Conservation (phyloP, 768 basidiomycete genomes). For the Phallus indusiatus region DNA sequence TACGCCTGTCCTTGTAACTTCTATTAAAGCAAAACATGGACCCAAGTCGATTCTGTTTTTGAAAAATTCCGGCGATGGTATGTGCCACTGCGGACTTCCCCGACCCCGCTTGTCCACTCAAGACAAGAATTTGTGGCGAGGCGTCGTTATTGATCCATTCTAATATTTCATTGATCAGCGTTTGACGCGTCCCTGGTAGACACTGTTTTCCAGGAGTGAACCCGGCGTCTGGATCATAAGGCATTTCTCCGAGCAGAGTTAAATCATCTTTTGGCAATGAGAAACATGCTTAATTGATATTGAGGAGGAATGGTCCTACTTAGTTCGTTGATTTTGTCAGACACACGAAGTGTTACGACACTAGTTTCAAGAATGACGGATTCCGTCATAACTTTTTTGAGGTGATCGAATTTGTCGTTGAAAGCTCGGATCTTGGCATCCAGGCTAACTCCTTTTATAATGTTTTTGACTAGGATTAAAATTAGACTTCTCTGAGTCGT, state of each 20-base stretch:
- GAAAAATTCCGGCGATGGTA: constrained; percentile 18
- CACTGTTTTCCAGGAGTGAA: neutral
- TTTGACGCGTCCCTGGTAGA: constrained; percentile 14
- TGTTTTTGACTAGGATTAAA: neutral
- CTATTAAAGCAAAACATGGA: constrained; percentile 19
- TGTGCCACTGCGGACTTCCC: constrained; percentile 24
- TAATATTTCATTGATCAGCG: constrained; percentile 15
- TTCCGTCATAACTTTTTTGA: neutral
- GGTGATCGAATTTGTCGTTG: neutral
- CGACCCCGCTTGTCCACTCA: constrained; percentile 18
- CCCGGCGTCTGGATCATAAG: neutral
- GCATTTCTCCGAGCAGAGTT: neutral
- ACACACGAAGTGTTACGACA: neutral
- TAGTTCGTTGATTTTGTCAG: neutral
- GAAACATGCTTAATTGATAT: neutral
- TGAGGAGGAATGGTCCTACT: neutral
- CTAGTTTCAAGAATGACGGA: neutral
- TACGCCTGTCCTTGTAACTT: constrained; percentile 3
- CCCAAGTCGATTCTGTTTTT: constrained; percentile 4
- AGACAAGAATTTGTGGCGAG: constrained; percentile 11
- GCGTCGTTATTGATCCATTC: constrained; percentile 4
- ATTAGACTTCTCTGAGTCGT: neutral
- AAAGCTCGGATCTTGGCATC: neutral
- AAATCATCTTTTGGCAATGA: neutral
- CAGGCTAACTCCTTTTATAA: neutral